These are phyloP conservation scores for Aureobasidium sp. DNA, from an alignment of 2,329 filamentous ascomycete genomes.

Conservation along the genomic window DNA sequence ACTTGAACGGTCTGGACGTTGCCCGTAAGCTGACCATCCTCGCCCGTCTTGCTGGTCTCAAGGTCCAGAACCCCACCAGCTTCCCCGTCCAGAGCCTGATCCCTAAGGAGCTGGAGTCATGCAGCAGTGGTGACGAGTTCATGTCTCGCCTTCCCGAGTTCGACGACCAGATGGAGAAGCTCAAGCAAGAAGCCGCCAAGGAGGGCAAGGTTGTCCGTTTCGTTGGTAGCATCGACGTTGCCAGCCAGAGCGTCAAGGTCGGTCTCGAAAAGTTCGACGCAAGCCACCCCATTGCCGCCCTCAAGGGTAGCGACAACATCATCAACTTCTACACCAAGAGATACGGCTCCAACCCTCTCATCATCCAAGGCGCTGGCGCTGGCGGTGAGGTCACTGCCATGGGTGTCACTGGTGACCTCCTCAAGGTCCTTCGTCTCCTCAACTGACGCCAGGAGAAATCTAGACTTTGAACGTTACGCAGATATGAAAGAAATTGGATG, in stretches of 20 bases:
- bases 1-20: conserved; percentile 81
- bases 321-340: conserved; percentile 97
- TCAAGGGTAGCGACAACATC: conserved; percentile 98
- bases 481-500: neutral
- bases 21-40: conserved; percentile 96
- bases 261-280: conserved; percentile 78
- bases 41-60: conserved; percentile 74
- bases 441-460: conserved; percentile 17
- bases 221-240: conserved; percentile 86
- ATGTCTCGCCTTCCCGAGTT: conserved; percentile 71
- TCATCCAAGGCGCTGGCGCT: conserved; percentile 86
- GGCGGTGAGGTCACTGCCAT: conserved; percentile 95
- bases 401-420: conserved; percentile 88
- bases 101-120: conserved; percentile 74
- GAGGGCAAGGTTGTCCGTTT: conserved; percentile 90
- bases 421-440: conserved; percentile 77
- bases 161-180: conserved; percentile 81
- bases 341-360: conserved; percentile 84
- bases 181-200: conserved; percentile 76
- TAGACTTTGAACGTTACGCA: neutral
- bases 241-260: conserved; percentile 76
- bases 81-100: conserved; percentile 95
- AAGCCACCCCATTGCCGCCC: conserved; percentile 81
- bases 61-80: conserved; percentile 72
- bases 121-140: conserved; percentile 76